Evolutionary conservation across 129 eudicot genomes (phyloP), one percentile per base, ranked within the genome.

Genomic region (Smallanthus sonchifolius): DNA sequence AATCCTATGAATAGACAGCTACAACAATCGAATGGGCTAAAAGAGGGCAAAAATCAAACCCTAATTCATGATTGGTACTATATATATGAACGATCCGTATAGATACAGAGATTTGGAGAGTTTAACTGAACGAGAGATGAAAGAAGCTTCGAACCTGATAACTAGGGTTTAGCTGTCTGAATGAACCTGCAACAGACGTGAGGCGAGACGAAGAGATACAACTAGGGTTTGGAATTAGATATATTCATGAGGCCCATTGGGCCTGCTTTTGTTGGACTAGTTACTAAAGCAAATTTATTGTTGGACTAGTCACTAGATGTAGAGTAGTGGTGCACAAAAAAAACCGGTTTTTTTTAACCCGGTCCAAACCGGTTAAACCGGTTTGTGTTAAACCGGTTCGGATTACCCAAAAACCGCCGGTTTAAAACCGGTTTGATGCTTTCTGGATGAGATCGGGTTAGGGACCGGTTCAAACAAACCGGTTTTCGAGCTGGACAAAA

Each of bases 221-320:
- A 10, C 52, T 11, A 10, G 10, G 7, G n/a, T 9, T 75, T 35
- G 64, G 51, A 39, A 36, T 75, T 75, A 6, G 17, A 48, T 2
- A 62, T n/a, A 38, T 13, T 6, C 39, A 10, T 37, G 5, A n/a
- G 47, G 70, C 69, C 78, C 70, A 61, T 74, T 43, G 61, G 69
- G 56, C 30, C 45, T 43, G 9, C 17, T 24, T 57, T 39, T 11
- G 40, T 36, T 28, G 63, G 74, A 16, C 39, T 40, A 0, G 3
- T 57, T 63, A 10, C 6, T n/a, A 6, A 13, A 5, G 7, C 24
- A 4, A 84, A 78, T 13, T 13, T 45, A 1, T 11, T 10, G 11
- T 9, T 43, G 48, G 48, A 10, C 48, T n/a, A n/a, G n/a, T n/a
- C n/a, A n/a, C n/a, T n/a, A n/a, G n/a, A n/a, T n/a, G n/a, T n/a